Evolutionary conservation across 768 basidiomycete genomes (phyloP).

Genomic region (Termitomyces sp.): DNA sequence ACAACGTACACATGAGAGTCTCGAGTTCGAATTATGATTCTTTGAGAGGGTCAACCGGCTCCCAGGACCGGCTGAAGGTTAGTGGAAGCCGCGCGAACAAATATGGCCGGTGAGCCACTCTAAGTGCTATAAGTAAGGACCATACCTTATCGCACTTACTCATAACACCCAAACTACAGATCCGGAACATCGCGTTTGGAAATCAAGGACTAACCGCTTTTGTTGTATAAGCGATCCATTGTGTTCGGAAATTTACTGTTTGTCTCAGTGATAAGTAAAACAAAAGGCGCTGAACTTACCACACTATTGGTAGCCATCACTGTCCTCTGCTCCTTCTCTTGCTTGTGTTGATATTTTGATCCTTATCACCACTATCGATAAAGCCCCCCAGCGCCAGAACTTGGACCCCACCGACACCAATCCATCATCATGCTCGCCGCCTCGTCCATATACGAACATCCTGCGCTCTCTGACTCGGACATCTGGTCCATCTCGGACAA

Average conservation of each 20-base stretch:
- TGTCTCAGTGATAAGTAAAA: neutral
- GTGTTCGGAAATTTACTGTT: constrained; percentile 2
- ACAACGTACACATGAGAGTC: too few relatives aligned
- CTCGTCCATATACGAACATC: constrained; percentile 13
- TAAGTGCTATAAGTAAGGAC: too few relatives aligned
- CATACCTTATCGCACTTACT: too few relatives aligned
- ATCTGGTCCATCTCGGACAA: constrained; percentile 8
- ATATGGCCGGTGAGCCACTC: too few relatives aligned
- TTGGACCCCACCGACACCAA: neutral
- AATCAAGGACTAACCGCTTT: neutral
- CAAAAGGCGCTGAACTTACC: neutral
- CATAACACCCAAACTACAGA: too few relatives aligned
- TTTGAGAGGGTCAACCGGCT: too few relatives aligned
- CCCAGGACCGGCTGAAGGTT: too few relatives aligned
- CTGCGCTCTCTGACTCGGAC: constrained; percentile 9
- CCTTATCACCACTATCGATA: neutral
- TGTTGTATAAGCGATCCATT: neutral
- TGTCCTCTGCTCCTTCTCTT: neutral
- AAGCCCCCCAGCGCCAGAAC: neutral
- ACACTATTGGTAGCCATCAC: neutral
- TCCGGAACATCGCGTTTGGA: too few relatives aligned
- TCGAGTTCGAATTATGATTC: too few relatives aligned
- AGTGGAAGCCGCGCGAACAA: too few relatives aligned
- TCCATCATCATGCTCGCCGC: constrained; percentile 8
- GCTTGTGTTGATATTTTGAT: neutral